These are phyloP conservation scores for Scortechinia acanthostroma DNA, from an alignment of 2,329 filamentous ascomycete species.

Conservation along the genomic window DNA sequence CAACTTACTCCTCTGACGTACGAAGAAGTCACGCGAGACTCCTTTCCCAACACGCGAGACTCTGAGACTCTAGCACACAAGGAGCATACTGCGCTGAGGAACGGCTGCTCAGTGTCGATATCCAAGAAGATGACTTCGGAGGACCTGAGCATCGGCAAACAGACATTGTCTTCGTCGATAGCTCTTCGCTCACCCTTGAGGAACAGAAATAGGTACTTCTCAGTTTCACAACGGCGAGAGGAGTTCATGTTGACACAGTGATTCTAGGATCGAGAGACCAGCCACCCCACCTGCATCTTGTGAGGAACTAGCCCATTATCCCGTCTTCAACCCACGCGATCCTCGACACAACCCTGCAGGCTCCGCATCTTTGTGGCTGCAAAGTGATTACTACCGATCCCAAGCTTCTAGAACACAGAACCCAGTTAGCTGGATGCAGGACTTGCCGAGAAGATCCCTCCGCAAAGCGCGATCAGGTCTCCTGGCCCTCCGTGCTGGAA, in stretches of 20 bases:
- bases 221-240: too few species aligned
- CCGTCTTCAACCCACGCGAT: conserved; percentile 21
- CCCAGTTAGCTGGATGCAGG: background rate
- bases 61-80: too few species aligned
- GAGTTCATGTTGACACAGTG: conserved; percentile 1
- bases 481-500: background rate
- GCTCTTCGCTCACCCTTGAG: background rate
- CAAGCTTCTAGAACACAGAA: background rate
- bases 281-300: conserved; percentile 12
- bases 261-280: conserved; percentile 6
- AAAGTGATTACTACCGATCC: conserved; percentile 5
- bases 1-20: too few species aligned
- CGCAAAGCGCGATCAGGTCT: background rate
- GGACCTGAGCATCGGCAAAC: background rate
- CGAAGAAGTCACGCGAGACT: too few species aligned
- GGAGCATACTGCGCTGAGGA: too few species aligned
- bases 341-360: conserved; percentile 20
- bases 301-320: conserved; percentile 21
- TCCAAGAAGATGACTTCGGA: background rate
- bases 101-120: too few species aligned
- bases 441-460: background rate
- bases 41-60: too few species aligned
- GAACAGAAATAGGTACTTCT: background rate
- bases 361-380: conserved; percentile 6
- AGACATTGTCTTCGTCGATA: background rate